These are phyloP conservation scores for Trichosanthes truncata DNA, from an alignment of 306 rosid species.

Conservation along the genomic window DNA sequence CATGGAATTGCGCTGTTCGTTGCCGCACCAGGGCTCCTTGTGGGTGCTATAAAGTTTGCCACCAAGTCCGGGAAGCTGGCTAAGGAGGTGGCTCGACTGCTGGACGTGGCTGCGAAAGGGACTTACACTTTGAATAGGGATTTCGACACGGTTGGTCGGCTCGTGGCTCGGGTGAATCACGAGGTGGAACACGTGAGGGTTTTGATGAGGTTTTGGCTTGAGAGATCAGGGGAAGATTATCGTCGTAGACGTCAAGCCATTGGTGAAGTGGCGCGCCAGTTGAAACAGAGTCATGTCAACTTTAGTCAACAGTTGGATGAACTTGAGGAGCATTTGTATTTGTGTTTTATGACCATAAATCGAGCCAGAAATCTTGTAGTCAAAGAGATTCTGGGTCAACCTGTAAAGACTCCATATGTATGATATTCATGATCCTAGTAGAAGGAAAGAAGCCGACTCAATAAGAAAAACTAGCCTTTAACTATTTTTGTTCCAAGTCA, in stretches of 20 bases:
- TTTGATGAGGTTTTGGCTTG: conserved; percentile 42
- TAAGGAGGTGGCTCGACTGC: conserved; percentile 19
- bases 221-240: conserved; percentile 24
- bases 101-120: conserved; percentile 65
- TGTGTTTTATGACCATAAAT: conserved; percentile 81
- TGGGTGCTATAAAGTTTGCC: conserved; percentile 18
- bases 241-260: conserved; percentile 14
- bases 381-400: conserved; percentile 27
- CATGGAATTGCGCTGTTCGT: conserved; percentile 43
- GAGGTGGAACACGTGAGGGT: conserved; percentile 53
- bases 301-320: conserved; percentile 64
- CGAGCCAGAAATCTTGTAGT: conserved; percentile 61
- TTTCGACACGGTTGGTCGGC: conserved; percentile 46
- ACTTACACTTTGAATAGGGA: conserved; percentile 56
- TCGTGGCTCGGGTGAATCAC: conserved; percentile 44
- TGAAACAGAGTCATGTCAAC: conserved; percentile 35
- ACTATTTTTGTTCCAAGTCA: too few relatives aligned
- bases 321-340: conserved; percentile 70
- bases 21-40: conserved; percentile 36
- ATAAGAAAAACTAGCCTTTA: too few relatives aligned
- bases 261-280: conserved; percentile 36
- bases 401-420: background rate
- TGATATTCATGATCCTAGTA: background rate
- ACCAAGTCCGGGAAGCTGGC: conserved; percentile 21
- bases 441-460: too few relatives aligned